Conservation (phyloP, 805 yeast genomes). For the Zygotorulaspora florentina region DNA sequence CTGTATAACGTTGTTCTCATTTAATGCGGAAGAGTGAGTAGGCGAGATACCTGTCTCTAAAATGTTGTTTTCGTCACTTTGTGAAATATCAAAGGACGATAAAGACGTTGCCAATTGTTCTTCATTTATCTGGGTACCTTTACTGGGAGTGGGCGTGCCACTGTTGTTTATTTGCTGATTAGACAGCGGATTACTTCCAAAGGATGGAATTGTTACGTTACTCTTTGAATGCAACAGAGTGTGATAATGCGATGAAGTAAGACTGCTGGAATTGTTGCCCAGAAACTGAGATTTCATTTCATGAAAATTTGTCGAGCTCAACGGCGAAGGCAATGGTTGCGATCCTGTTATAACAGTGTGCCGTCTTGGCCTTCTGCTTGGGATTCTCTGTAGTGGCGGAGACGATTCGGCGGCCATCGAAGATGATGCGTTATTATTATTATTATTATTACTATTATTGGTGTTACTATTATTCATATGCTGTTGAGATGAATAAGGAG, state of each 20-base stretch:
- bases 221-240: slow-evolving; percentile 14
- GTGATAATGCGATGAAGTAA: slow-evolving; percentile 14
- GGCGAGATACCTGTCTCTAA: slow-evolving; percentile 18
- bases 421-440: neutral
- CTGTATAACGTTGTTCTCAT: slow-evolving; percentile 50
- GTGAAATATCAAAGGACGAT: slow-evolving; percentile 37
- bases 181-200: slow-evolving; percentile 1
- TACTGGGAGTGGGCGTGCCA: neutral
- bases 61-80: slow-evolving; percentile 10
- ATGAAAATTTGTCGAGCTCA: slow-evolving; percentile 47
- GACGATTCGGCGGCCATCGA: slow-evolving; percentile 4
- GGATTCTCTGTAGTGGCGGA: slow-evolving; percentile 14
- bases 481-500: slow-evolving; percentile 5
- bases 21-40: slow-evolving; percentile 23
- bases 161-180: neutral
- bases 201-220: slow-evolving; percentile 11
- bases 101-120: slow-evolving; percentile 35
- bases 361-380: slow-evolving; percentile 51
- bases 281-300: slow-evolving; percentile 33
- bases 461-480: neutral
- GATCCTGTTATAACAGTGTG: slow-evolving; percentile 83
- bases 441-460: too few relatives aligned
- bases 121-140: slow-evolving; percentile 13
- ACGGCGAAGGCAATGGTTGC: slow-evolving; percentile 88
- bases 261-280: slow-evolving; percentile 14